Evolutionary conservation across 208 protist species (phyloP).

Genomic region (Trypanosoma lewisi): DNA sequence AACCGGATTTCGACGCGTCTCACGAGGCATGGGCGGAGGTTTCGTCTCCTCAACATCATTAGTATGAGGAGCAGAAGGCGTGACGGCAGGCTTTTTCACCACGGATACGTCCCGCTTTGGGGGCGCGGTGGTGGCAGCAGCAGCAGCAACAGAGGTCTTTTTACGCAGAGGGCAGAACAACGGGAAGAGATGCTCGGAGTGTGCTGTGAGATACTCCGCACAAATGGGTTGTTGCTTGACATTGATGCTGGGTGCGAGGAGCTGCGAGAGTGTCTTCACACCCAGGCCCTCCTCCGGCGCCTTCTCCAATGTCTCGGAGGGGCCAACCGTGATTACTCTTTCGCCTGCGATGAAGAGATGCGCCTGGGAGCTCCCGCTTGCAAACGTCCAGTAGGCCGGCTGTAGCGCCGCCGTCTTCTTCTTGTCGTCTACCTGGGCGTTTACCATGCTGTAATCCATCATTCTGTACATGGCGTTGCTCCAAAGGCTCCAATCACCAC

Average conservation of each 20-base stretch:
- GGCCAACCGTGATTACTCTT: conserved; percentile 25
- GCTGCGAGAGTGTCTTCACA: conserved; percentile 31
- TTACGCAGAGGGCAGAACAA: conserved; percentile 25
- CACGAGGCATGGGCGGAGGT: no score
- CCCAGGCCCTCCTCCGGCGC: conserved; percentile 29
- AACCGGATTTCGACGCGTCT: no score
- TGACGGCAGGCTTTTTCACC: neutral
- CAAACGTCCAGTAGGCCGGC: conserved; percentile 51
- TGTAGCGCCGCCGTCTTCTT: conserved; percentile 27
- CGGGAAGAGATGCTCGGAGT: conserved; percentile 16
- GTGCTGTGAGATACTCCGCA: conserved; percentile 1
- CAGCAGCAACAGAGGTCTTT: neutral
- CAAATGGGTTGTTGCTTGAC: neutral
- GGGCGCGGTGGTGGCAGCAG: neutral
- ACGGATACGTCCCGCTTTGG: neutral
- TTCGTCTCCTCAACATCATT: no score
- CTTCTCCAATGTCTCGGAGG: conserved; percentile 25
- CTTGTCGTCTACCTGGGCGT: neutral
- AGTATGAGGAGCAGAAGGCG: no score
- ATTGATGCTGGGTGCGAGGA: conserved; percentile 38
- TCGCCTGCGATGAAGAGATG: conserved; percentile 48
- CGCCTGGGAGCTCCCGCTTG: conserved; percentile 2
- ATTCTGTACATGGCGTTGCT: conserved; percentile 21
- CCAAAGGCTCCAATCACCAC: conserved; percentile 29
- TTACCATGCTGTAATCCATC: neutral